Conservation (phyloP, 176 grass and related monocot species). For the Coix lacrymajobi region DNA sequence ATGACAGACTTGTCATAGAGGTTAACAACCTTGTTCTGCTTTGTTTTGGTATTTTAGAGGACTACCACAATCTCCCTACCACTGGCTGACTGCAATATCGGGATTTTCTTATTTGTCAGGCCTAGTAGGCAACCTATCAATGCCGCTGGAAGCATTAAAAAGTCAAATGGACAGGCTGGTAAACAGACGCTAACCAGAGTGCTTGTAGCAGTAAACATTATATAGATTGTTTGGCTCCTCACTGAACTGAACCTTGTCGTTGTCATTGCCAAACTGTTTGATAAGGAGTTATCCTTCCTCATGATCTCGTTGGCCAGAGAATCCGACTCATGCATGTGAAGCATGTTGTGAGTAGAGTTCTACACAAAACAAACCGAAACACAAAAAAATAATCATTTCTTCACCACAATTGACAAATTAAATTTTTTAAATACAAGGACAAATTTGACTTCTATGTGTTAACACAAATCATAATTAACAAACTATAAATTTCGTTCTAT, state of each 20-base stretch:
- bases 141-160: not conserved
- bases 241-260: constrained; percentile 78
- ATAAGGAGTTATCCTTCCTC: constrained; percentile 78
- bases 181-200: constrained; percentile 38
- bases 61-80: constrained; percentile 49
- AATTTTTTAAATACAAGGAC: too few species aligned
- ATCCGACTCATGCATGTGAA: too few species aligned
- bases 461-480: too few species aligned
- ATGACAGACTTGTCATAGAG: constrained; percentile 50
- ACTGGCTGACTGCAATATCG: constrained; percentile 36
- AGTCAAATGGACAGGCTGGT: not conserved
- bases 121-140: constrained; percentile 23
- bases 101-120: constrained; percentile 66
- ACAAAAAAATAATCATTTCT: too few species aligned
- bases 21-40: constrained; percentile 53
- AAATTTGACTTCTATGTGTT: too few species aligned
- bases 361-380: too few species aligned
- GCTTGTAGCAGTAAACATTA: constrained; percentile 83
- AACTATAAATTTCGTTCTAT: too few species aligned
- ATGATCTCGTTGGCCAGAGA: constrained; percentile 60
- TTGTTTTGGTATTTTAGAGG: constrained; percentile 57
- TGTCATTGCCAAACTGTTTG: constrained; percentile 85
- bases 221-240: constrained; percentile 88
- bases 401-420: too few species aligned
- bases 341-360: too few species aligned